Evolutionary conservation across 1,284 basidiomycete genomes (phyloP), one percentile per base, ranked within the genome.

Genomic region (Rhizoctonia solani): DNA sequence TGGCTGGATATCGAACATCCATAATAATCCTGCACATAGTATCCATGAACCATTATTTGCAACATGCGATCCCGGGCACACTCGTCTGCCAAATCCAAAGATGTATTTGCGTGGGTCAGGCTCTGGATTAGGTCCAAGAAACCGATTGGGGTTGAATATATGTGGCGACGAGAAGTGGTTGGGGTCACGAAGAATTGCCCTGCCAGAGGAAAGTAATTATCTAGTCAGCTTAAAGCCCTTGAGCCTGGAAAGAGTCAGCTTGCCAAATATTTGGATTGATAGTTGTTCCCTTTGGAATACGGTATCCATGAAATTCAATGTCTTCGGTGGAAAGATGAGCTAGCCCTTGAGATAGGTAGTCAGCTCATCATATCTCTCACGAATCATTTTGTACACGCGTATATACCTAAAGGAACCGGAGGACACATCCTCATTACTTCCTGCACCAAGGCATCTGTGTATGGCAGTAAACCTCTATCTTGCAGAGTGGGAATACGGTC

Each of bases 401-500:
- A 49, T 52, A 49, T 44, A 25, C 44, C 56, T 25, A 21, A 25
- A 11, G 44, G 37, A 8, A 44, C 27, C 16, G 29, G n/a, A 8
- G 44, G 41, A 44, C 41, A 46, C 23, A 61, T 25, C 23, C 56
- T 14, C 41, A 44, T 61, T 21, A 68, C 52, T 39, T 54, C 72
- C 42, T 71, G 69, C 21, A 71, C 27, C 27, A 72, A 67, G 16
- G 69, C 65, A 4, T 67, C 55, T n/a, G 72, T 37, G 54, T 71
- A 72, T 9, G 69, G 67, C 2, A 73, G 52, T 2, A 54, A 25
- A 11, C 37, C 13, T 5, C 67, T 50, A 54, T 73, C 71, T n/a
- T 71, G 67, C 25, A 39, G 32, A 23, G 44, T 50, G 34, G 56
- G 66, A 42, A 56, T 32, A 59, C 68, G 42, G 25, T 65, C 27